Percentiles rank a stretch among this genome's conserved stretches.
Conservation (phyloP, 2,329 filamentous ascomycete species). For the Juglanconis oblonga region DNA sequence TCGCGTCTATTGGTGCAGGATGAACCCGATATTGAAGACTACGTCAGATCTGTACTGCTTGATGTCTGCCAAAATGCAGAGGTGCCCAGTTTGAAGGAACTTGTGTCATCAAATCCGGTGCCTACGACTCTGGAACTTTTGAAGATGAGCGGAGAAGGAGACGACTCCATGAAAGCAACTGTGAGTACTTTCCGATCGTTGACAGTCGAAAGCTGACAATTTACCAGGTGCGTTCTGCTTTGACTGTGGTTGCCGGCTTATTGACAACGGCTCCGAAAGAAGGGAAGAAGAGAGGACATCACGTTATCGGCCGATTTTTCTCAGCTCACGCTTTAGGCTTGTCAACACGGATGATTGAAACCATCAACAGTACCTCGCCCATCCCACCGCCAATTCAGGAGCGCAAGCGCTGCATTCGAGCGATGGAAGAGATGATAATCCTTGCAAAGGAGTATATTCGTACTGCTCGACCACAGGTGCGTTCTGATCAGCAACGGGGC, state of each 20-base stretch:
- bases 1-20: slow-evolving; percentile 59
- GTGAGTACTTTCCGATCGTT: slow-evolving; percentile 44
- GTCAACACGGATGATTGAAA: slow-evolving; percentile 76
- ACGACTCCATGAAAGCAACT: slow-evolving; percentile 51
- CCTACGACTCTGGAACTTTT: slow-evolving; percentile 77
- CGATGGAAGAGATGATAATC: slow-evolving; percentile 83
- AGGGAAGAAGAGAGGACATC: slow-evolving; percentile 50
- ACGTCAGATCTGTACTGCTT: slow-evolving; percentile 65
- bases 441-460: slow-evolving; percentile 71
- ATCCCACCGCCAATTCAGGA: slow-evolving; percentile 59
- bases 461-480: slow-evolving; percentile 79
- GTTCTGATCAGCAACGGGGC: neutral
- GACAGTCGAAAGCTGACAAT: slow-evolving; percentile 23
- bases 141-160: slow-evolving; percentile 70
- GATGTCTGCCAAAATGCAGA: slow-evolving; percentile 70
- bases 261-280: slow-evolving; percentile 28
- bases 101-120: slow-evolving; percentile 74
- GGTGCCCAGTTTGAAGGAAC: slow-evolving; percentile 60
- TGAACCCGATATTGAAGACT: slow-evolving; percentile 55
- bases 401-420: slow-evolving; percentile 73
- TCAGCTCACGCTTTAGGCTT: slow-evolving; percentile 82
- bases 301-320: slow-evolving; percentile 68
- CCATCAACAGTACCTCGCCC: slow-evolving; percentile 65
- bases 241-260: slow-evolving; percentile 42
- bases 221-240: slow-evolving; percentile 43